Evolutionary conservation across 108 stramenopile species (phyloP).

Genomic region (Fragilariopsis cylindrus): DNA sequence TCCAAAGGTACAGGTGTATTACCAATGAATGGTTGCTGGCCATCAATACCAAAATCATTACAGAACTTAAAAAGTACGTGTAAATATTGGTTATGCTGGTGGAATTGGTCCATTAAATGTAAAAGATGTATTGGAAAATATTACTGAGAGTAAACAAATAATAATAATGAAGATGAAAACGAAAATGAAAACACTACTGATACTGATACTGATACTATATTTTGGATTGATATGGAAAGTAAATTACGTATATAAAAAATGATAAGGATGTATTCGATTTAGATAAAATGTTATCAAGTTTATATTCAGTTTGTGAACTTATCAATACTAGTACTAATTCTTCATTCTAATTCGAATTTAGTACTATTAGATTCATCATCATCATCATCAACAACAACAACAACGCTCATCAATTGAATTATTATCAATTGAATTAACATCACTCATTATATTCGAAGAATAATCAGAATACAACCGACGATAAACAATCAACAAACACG

Average conservation of each 20-base stretch:
- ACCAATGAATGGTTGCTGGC: constrained; percentile 29
- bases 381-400: neutral
- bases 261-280: constrained; percentile 78
- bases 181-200: too few species aligned
- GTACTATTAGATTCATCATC: too few species aligned
- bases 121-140: constrained; percentile 47
- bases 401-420: neutral
- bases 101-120: constrained; percentile 90
- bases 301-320: constrained; percentile 50
- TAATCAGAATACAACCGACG: too few species aligned
- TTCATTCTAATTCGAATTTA: too few species aligned
- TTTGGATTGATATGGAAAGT: constrained; percentile 94
- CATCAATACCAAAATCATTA: constrained; percentile 44
- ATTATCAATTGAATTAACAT: too few species aligned
- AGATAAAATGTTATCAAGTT: constrained; percentile 70
- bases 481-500: too few species aligned
- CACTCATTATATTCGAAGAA: too few species aligned
- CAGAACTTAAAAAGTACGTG: neutral
- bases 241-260: constrained; percentile 63
- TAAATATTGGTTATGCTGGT: constrained; percentile 81
- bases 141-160: constrained; percentile 34
- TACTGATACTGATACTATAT: constrained; percentile 7
- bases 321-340: too few species aligned
- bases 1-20: constrained; percentile 81
- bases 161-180: too few species aligned